Conservation (phyloP, 495 filamentous ascomycete genomes). For the Trichoderma reesei region DNA sequence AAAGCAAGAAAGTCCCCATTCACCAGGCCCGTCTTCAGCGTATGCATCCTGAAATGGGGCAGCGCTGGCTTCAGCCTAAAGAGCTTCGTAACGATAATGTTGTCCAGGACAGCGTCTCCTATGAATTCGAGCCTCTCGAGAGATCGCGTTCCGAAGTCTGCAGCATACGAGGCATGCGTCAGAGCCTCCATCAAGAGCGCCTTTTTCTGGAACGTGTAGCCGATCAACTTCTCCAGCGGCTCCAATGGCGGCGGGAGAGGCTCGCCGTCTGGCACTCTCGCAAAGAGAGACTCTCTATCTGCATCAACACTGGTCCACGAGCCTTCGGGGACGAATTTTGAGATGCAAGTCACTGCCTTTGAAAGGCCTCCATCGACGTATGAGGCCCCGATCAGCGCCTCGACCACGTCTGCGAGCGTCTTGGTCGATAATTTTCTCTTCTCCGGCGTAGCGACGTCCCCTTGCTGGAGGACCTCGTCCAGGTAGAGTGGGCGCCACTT, state of each 20-base stretch:
- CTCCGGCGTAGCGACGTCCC: neutral
- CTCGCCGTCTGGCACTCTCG: constrained; percentile 20
- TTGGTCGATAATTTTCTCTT: constrained; percentile 55
- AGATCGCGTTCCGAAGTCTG: constrained; percentile 39
- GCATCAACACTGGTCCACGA: constrained; percentile 39
- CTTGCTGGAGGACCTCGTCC: constrained; percentile 33
- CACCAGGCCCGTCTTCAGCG: constrained; percentile 63
- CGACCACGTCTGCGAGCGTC: constrained; percentile 80
- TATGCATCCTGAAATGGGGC: constrained; percentile 59
- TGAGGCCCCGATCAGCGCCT: constrained; percentile 70
- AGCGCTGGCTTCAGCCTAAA: constrained; percentile 32
- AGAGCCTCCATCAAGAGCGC: constrained; percentile 71
- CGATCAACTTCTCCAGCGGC: constrained; percentile 49
- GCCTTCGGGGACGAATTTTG: constrained; percentile 54
- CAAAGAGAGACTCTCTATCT: constrained; percentile 24
- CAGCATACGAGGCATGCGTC: constrained; percentile 65
- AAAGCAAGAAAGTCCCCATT: constrained; percentile 89
- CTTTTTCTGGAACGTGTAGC: constrained; percentile 63
- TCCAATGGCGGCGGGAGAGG: constrained; percentile 19
- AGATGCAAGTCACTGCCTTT: constrained; percentile 55
- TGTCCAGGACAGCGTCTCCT: constrained; percentile 80
- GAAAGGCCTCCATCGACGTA: constrained; percentile 59
- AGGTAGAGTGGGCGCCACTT: constrained; percentile 65
- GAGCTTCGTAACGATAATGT: constrained; percentile 49
- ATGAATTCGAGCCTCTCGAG: constrained; percentile 88